A percentile compares a stretch with the other conserved stretches of the same genome.
Conservation (phyloP, 768 basidiomycete species). For the Thelephora ganbajun region DNA sequence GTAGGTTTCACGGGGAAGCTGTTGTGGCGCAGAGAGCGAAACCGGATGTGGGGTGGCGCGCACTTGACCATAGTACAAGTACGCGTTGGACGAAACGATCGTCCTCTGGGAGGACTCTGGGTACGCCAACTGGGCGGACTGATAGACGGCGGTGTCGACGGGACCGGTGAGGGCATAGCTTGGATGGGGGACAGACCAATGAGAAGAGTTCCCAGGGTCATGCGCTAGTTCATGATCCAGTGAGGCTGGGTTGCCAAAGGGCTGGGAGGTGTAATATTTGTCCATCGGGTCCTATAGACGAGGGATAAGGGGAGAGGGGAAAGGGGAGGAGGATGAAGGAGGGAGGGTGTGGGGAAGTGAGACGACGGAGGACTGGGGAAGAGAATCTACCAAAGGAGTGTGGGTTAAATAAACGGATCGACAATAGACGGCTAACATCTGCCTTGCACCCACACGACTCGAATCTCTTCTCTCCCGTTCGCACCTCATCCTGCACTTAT, state of each 20-base stretch:
- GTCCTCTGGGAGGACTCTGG: constrained; percentile 21
- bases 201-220: constrained; percentile 1
- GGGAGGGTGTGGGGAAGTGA: constrained; percentile 1
- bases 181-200: constrained; percentile 1
- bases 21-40: too few relatives aligned
- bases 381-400: too few relatives aligned
- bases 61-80: neutral
- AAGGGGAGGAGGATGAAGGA: constrained; percentile 7
- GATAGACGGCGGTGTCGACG: neutral
- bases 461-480: neutral
- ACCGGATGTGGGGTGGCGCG: too few relatives aligned
- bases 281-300: neutral
- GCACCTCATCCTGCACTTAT: neutral
- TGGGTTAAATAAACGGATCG: too few relatives aligned
- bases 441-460: too few relatives aligned
- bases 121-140: constrained; percentile 5
- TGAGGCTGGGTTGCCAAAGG: neutral
- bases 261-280: neutral
- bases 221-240: neutral
- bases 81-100: constrained; percentile 13
- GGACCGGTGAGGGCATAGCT: constrained; percentile 1
- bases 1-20: neutral
- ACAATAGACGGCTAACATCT: too few relatives aligned
- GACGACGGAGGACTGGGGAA: too few relatives aligned
- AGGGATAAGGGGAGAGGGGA: constrained; percentile 2